Evolutionary conservation across 164 flowering plant species (phyloP).

Genomic region (Taxillus chinensis): DNA sequence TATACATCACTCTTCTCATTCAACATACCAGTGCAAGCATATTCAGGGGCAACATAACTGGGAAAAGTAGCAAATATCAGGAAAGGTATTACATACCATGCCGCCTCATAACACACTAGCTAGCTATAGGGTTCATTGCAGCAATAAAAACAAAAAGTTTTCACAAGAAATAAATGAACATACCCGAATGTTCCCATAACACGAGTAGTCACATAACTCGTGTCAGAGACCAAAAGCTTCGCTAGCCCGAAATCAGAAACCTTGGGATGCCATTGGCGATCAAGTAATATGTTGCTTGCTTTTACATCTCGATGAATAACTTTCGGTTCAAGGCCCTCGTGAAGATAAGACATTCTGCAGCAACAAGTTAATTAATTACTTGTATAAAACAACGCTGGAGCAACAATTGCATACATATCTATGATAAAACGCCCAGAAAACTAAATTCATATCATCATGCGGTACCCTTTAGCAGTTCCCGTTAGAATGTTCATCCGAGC

Average conservation of each 20-base stretch:
- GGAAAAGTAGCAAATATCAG: conserved; percentile 7
- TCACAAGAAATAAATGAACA: too few relatives aligned
- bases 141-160: not conserved
- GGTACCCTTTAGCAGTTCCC: conserved; percentile 94
- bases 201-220: conserved; percentile 81
- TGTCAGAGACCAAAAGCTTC: conserved; percentile 73
- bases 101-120: not conserved
- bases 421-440: not conserved
- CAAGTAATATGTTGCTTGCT: conserved; percentile 79
- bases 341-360: conserved; percentile 60
- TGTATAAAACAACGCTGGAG: not conserved
- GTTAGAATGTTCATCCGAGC: conserved; percentile 77
- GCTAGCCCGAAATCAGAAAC: conserved; percentile 90
- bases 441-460: not conserved
- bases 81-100: too few relatives aligned
- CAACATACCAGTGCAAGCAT: conserved; percentile 98
- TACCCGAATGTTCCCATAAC: conserved; percentile 96
- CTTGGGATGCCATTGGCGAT: conserved; percentile 71
- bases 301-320: conserved; percentile 88
- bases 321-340: conserved; percentile 89
- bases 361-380: not conserved
- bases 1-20: conserved; percentile 88
- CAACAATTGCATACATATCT: not conserved
- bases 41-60: conserved; percentile 97
- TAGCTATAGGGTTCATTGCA: not conserved